These are phyloP conservation scores for Nannochloris sp. DNA, from an alignment of 139 green algal genomes.

Conservation along the genomic window DNA sequence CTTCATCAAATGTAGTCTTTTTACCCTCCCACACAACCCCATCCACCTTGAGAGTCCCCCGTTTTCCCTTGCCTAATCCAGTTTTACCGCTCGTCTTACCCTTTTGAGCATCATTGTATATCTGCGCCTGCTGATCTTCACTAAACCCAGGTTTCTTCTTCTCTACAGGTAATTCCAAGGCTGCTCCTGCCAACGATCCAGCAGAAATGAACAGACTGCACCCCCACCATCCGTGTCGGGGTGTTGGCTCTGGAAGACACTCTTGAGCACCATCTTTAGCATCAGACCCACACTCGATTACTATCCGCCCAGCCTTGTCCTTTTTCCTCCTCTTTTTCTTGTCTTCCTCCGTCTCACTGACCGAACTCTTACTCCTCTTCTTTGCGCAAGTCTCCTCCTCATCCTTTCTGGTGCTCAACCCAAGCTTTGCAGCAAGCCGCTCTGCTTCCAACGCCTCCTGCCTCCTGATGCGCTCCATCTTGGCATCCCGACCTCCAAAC, in stretches of 20 bases:
- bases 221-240: slow-evolving; percentile 64
- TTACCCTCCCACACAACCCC: slow-evolving; percentile 63
- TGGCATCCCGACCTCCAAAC: slow-evolving; percentile 61
- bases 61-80: slow-evolving; percentile 29
- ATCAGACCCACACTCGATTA: slow-evolving; percentile 1
- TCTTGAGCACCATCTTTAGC: slow-evolving; percentile 2
- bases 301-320: background rate
- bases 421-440: slow-evolving; percentile 14
- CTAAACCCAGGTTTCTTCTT: slow-evolving; percentile 41
- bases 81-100: slow-evolving; percentile 34
- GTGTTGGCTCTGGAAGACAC: slow-evolving; percentile 15
- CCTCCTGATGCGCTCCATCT: slow-evolving; percentile 64
- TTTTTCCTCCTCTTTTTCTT: slow-evolving; percentile 12
- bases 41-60: slow-evolving; percentile 26
- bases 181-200: slow-evolving; percentile 47
- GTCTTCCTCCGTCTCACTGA: slow-evolving; percentile 4
- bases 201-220: slow-evolving; percentile 48
- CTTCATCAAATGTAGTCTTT: slow-evolving; percentile 58
- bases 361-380: background rate
- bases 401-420: background rate
- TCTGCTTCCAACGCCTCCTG: slow-evolving; percentile 36
- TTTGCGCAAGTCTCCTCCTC: background rate
- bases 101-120: slow-evolving; percentile 37
- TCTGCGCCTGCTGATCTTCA: slow-evolving; percentile 44
- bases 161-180: slow-evolving; percentile 21